Evolutionary conservation across 352 stramenopile species (phyloP), one percentile per base, ranked within the genome.

Genomic region (Peronospora belbahrii): DNA sequence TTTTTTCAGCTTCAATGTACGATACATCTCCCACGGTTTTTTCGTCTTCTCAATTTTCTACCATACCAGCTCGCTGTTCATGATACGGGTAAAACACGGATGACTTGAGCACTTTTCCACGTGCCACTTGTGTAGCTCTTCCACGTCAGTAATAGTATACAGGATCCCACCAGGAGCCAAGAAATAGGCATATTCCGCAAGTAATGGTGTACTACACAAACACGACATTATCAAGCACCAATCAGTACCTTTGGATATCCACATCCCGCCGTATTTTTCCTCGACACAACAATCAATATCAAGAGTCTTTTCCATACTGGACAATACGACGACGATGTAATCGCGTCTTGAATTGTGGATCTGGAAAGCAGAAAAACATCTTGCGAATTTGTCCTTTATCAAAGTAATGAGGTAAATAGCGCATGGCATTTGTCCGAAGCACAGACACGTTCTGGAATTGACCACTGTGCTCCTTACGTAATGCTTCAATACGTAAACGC

Each of bases 361-460:
- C 96, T 35, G 96, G 95, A 70, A 99, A 99, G 67, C 95, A 99
- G 71, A 99, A 98, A 68, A 99, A 99, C 33, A 99, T 84, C 68
- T 98, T 98, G 13, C 81, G 65, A 11, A 99, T 70, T 52, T 92
- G 81, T 2, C 77, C 78, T 51, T 92, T 92, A 34, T 52, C 57
- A 52, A 92, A 88, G 63, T 88, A 92, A 50, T 92, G 77, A 33
- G 81, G 77, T 38, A 92, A 40, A 61, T 92, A 92, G 22, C 78
- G 94, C 95, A 98, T 98, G 5, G 94, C 91, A 62, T 99, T 99
- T 9, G 89, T 97, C 27, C 95, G 73, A 46, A 99, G 68, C 5
- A 96, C 89, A 23, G 89, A 95, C 19, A 91, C 88, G 57, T 99
- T 98, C 70, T 98, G 76, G 70, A 97, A 98, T 56, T 87, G 67